Evolutionary conservation across 345 rosid species (phyloP), one percentile per base, ranked within the genome.

Genomic region (Sisymbrium irio): DNA sequence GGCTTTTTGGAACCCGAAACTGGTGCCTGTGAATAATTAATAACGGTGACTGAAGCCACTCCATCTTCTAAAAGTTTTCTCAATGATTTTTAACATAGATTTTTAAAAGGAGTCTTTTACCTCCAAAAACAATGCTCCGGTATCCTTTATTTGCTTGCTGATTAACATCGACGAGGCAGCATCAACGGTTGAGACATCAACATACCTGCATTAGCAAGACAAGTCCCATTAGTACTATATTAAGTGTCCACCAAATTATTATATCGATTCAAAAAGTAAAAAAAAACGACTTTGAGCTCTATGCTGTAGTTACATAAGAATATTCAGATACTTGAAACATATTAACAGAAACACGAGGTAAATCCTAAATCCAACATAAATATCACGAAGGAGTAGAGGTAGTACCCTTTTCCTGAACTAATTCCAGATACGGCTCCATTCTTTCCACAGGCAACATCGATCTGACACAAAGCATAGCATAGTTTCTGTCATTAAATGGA

Each of bases 1-100:
- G 97, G 97, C 82, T 91, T 93, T 80, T 91, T 89, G 56, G 97
- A 91, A 73, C 97, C 97, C 9, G 98, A 90, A 75, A 93, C 98
- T 75, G 98, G 97, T 79, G 98, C 97, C 97, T 93, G 45, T 27
- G 67, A 49, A 72, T 47, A 22, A 56, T 57, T 15, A 56, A 6
- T 4, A 5, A n/a, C 71, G 61, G 41, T 3, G 19, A 46, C 13
- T 58, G 11, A 72, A 63, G 18, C 45, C 11, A 61, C 12, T 9
- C 0, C 8, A 15, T 54, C n/a, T 28, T 45, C 35, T 33, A 64
- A 35, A 35, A 62, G 49, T 13, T 20, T 20, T 2, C 14, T 4
- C 18, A 13, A 14, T 22, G 45, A 70, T 44, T 41, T 18, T 57
- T 25, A 57, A 58, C 10, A 17, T 11, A 39, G 44, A 25, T 7